phyloP scores from a whole-genome alignment of 2,329 filamentous ascomycete species.

The Calcarisporium arbuscula region DNA sequence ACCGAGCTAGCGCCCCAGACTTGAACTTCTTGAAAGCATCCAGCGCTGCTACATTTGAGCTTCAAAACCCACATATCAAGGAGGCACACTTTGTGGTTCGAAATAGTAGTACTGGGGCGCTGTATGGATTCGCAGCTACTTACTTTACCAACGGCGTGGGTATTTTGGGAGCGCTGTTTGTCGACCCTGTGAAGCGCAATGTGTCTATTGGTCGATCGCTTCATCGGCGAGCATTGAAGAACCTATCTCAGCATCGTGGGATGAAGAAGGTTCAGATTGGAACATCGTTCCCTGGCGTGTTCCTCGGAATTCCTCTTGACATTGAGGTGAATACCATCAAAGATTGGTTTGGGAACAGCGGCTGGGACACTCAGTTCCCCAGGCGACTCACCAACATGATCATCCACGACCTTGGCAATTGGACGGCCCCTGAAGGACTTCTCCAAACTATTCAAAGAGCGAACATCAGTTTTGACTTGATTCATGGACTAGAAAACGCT shows the following conservation, averaged over 20 bases:
- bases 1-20: conserved; percentile 59
- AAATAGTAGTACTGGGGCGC: conserved; percentile 83
- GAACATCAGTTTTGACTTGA: conserved; percentile 74
- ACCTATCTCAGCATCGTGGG: conserved; percentile 60
- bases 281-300: conserved; percentile 74
- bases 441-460: conserved; percentile 66
- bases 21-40: conserved; percentile 65
- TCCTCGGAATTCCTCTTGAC: conserved; percentile 68
- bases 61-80: conserved; percentile 63
- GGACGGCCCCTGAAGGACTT: conserved; percentile 72
- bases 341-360: conserved; percentile 84
- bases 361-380: conserved; percentile 70
- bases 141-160: conserved; percentile 70
- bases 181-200: conserved; percentile 79
- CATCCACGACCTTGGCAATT: conserved; percentile 64
- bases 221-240: conserved; percentile 76
- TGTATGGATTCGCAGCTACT: conserved; percentile 89
- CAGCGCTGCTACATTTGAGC: conserved; percentile 67
- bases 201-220: conserved; percentile 87
- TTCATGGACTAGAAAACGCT: conserved; percentile 72
- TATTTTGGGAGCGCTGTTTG: conserved; percentile 79
- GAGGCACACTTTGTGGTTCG: conserved; percentile 88
- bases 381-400: conserved; percentile 59
- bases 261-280: conserved; percentile 79
- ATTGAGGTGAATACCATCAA: conserved; percentile 40